A percentile compares a stretch with the other conserved stretches of the same genome.
These are phyloP conservation scores for Syzygium malaccense DNA, from an alignment of 441 rosid species.

Conservation along the genomic window DNA sequence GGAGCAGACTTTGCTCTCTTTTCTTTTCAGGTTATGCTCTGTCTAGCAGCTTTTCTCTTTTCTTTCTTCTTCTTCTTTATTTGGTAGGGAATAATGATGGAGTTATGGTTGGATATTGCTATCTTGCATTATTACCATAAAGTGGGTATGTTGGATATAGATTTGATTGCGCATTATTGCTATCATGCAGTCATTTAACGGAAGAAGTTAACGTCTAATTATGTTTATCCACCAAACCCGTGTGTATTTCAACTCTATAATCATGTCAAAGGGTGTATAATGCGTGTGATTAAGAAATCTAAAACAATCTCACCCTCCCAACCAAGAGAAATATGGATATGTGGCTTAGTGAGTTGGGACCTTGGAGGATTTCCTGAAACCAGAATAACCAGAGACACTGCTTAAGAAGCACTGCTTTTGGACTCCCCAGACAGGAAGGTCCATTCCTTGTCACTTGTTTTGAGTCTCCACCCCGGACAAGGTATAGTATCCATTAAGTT, in stretches of 20 bases:
- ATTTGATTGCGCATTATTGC: slow-evolving; percentile 17
- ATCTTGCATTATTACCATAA: slow-evolving; percentile 30
- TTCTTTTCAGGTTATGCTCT: background rate
- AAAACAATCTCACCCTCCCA: background rate
- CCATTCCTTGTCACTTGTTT: slow-evolving; percentile 32
- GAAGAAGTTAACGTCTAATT: slow-evolving; percentile 7
- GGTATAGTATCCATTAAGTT: slow-evolving; percentile 59
- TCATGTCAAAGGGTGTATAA: slow-evolving; percentile 1
- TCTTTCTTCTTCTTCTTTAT: background rate
- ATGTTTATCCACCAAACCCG: background rate
- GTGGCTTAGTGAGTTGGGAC: background rate
- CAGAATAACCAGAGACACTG: background rate
- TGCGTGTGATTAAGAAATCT: background rate
- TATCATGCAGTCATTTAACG: slow-evolving; percentile 13
- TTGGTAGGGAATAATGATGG: slow-evolving; percentile 25
- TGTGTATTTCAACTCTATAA: background rate
- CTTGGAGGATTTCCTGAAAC: slow-evolving; percentile 2
- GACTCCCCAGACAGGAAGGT: slow-evolving; percentile 37
- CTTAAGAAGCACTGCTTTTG: slow-evolving; percentile 9
- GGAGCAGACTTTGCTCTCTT: slow-evolving; percentile 5
- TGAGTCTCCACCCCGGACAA: slow-evolving; percentile 40
- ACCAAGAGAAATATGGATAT: slow-evolving; percentile 8
- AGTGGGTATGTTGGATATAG: slow-evolving; percentile 22
- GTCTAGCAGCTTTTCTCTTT: slow-evolving; percentile 25
- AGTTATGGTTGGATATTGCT: slow-evolving; percentile 23